These are phyloP conservation scores for Cordyceps cicadae DNA, from an alignment of 2,329 filamentous ascomycete species.

Conservation along the genomic window DNA sequence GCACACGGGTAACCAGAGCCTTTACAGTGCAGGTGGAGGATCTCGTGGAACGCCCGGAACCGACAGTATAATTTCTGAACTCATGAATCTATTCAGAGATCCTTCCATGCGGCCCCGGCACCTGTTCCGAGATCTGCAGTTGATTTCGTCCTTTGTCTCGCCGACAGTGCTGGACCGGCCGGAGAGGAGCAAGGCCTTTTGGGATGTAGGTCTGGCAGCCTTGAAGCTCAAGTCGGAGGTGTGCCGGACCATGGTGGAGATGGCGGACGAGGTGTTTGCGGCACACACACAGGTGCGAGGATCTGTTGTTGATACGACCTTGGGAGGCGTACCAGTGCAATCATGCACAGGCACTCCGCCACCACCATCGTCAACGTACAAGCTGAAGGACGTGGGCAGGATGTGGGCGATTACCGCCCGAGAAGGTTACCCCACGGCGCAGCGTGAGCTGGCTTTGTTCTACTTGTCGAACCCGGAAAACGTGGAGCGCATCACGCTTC, in stretches of 20 bases:
- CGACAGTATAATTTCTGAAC: slow-evolving; percentile 56
- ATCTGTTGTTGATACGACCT: slow-evolving; percentile 26
- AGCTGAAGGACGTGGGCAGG: slow-evolving; percentile 69
- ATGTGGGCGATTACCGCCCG: slow-evolving; percentile 93
- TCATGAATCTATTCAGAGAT: slow-evolving; percentile 60
- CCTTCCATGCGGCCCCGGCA: slow-evolving; percentile 66
- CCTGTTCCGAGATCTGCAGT: slow-evolving; percentile 73
- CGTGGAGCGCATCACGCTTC: slow-evolving; percentile 70
- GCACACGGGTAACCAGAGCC: slow-evolving; percentile 1
- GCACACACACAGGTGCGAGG: slow-evolving; percentile 58
- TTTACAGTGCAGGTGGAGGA: not conserved
- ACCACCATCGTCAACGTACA: slow-evolving; percentile 52
- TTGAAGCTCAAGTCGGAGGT: slow-evolving; percentile 83
- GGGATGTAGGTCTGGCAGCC: slow-evolving; percentile 81
- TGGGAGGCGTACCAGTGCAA: slow-evolving; percentile 23
- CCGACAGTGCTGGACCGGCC: slow-evolving; percentile 52
- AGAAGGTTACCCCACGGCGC: slow-evolving; percentile 74
- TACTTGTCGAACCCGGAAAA: slow-evolving; percentile 89
- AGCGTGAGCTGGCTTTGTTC: slow-evolving; percentile 86
- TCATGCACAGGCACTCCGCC: slow-evolving; percentile 35
- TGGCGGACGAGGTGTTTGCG: slow-evolving; percentile 46
- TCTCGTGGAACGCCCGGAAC: slow-evolving; percentile 17
- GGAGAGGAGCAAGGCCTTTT: slow-evolving; percentile 70
- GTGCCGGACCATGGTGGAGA: slow-evolving; percentile 67
- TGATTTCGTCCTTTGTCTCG: slow-evolving; percentile 59